Percentiles rank a stretch among this genome's conserved stretches.
Evolutionary conservation across 177 flowering plant genomes (phyloP).

Genomic region (Vitis hybrid): DNA sequence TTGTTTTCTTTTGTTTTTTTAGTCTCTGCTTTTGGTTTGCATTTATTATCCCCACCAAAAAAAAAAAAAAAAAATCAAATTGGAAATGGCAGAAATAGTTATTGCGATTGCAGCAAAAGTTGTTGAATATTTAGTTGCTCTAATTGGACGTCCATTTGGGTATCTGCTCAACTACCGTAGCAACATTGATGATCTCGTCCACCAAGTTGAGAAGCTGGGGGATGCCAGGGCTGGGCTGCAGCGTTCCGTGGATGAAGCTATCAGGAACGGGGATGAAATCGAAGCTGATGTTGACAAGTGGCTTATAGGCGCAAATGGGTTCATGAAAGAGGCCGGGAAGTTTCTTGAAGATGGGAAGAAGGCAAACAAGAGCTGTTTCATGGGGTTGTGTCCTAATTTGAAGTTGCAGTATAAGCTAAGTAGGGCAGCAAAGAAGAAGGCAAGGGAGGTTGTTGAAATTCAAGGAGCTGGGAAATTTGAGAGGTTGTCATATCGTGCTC

Average conservation of each 20-base stretch:
- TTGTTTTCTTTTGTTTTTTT: too few relatives aligned
- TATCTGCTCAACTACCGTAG: too few relatives aligned
- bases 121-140: background rate
- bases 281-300: background rate
- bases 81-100: background rate
- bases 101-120: background rate
- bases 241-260: background rate
- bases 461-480: background rate
- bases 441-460: background rate
- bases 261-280: background rate
- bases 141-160: background rate
- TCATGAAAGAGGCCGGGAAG: background rate
- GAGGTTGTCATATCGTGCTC: background rate
- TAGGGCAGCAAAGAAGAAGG: background rate
- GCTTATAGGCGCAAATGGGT: background rate
- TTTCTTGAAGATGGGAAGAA: background rate
- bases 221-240: background rate
- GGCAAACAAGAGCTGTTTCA: background rate
- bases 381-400: background rate
- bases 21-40: too few relatives aligned
- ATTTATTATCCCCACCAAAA: background rate
- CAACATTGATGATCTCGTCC: too few relatives aligned
- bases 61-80: background rate
- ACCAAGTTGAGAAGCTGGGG: too few relatives aligned
- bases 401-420: background rate